Evolutionary conservation across 305 asterid genomes (phyloP).

Genomic region (Lippia alba): DNA sequence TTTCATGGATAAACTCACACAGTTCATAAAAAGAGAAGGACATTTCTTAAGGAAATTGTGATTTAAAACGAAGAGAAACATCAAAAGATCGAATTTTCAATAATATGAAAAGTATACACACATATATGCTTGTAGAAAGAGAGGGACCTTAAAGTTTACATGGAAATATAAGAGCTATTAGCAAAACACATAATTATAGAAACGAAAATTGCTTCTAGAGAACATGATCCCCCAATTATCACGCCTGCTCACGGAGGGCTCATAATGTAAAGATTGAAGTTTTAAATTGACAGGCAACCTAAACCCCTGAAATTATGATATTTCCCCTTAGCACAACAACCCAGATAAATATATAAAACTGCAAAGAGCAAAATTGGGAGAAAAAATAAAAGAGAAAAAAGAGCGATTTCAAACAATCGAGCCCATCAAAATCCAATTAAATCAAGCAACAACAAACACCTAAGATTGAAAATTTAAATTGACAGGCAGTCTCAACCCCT

Average conservation of each 20-base stretch:
- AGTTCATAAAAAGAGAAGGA: too few species aligned
- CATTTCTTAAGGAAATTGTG: too few species aligned
- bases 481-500: too few species aligned
- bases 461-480: background rate
- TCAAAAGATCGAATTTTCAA: constrained; percentile 3
- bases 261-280: too few species aligned
- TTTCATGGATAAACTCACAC: too few species aligned
- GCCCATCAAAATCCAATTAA: background rate
- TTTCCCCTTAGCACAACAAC: constrained; percentile 9
- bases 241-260: too few species aligned
- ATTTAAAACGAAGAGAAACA: too few species aligned
- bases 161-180: background rate
- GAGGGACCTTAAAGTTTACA: background rate
- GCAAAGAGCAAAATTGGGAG: too few species aligned
- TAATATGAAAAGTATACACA: background rate
- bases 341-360: background rate
- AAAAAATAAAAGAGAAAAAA: too few species aligned
- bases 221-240: background rate
- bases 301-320: background rate
- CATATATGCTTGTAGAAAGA: background rate
- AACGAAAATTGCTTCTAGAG: background rate
- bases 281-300: too few species aligned
- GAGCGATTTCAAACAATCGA: background rate
- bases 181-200: background rate
- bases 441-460: background rate